A percentile compares a stretch with the other conserved stretches of the same genome.
Conservation (phyloP, 768 basidiomycete species). For the Amanita pseudoporphyria region DNA sequence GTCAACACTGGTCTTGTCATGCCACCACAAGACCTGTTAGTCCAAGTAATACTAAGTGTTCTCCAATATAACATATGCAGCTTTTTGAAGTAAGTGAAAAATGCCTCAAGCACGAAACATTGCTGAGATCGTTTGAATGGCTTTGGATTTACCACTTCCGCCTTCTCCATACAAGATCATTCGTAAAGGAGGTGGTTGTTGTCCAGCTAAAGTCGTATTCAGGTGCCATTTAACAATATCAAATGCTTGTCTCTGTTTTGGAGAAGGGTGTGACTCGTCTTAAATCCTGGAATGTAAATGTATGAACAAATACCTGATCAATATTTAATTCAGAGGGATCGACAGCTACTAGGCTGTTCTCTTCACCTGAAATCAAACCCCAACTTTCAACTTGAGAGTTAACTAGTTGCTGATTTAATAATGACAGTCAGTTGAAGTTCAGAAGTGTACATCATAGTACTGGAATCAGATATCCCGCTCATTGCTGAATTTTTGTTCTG, state of each 20-base stretch:
- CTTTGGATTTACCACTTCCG: slow-evolving; percentile 5
- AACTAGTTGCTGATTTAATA: too few relatives aligned
- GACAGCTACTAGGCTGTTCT: background rate
- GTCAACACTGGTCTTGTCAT: too few relatives aligned
- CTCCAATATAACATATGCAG: too few relatives aligned
- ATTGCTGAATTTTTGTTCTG: too few relatives aligned
- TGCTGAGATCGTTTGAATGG: slow-evolving; percentile 4
- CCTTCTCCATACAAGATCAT: slow-evolving; percentile 28
- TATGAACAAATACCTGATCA: background rate
- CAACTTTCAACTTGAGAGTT: too few relatives aligned
- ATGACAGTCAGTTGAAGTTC: background rate
- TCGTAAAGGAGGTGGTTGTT: slow-evolving; percentile 15
- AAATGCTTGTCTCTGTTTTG: slow-evolving; percentile 20
- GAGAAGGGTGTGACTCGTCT: slow-evolving; percentile 10
- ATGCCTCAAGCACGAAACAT: background rate
- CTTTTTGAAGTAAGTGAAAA: too few relatives aligned
- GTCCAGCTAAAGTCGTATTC: slow-evolving; percentile 12
- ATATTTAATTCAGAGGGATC: background rate
- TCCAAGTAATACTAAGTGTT: too few relatives aligned
- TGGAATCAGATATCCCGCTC: too few relatives aligned
- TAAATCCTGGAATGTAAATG: slow-evolving; percentile 6
- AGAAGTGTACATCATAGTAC: too few relatives aligned
- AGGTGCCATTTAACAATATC: slow-evolving; percentile 23
- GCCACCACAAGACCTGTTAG: too few relatives aligned
- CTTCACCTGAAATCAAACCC: too few relatives aligned